These are phyloP conservation scores for Suhomyces bribrorum DNA, from an alignment of 1,139 yeast species.

Conservation along the genomic window DNA sequence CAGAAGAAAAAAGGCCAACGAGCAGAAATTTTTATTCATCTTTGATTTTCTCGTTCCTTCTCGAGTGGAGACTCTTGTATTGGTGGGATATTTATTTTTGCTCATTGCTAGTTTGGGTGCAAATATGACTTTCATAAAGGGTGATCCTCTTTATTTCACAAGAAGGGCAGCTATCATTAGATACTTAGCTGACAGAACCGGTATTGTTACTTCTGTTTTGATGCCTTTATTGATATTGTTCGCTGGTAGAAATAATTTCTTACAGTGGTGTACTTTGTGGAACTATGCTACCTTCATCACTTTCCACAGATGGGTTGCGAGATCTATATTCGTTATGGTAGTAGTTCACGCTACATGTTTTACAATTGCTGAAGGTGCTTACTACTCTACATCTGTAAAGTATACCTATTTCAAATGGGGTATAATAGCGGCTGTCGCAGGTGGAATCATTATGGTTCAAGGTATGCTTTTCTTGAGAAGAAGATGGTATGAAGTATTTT, in stretches of 20 bases:
- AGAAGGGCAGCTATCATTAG: slow-evolving; percentile 12
- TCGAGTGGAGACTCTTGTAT: slow-evolving; percentile 23
- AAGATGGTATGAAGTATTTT: slow-evolving; percentile 45
- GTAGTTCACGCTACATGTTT: slow-evolving; percentile 43
- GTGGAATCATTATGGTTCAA: slow-evolving; percentile 26
- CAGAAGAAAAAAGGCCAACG: slow-evolving; percentile 25
- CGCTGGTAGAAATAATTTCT: slow-evolving; percentile 44
- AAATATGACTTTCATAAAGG: slow-evolving; percentile 6
- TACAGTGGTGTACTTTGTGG: slow-evolving; percentile 42
- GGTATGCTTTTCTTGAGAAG: slow-evolving; percentile 30
- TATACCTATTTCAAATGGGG: slow-evolving; percentile 31
- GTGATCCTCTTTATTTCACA: slow-evolving; percentile 10
- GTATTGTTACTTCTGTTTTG: slow-evolving; percentile 26
- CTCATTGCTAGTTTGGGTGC: slow-evolving; percentile 15
- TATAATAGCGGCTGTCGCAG: slow-evolving; percentile 30
- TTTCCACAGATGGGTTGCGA: slow-evolving; percentile 40
- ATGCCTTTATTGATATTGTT: slow-evolving; percentile 30
- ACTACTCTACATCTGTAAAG: slow-evolving; percentile 12
- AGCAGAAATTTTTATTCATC: slow-evolving; percentile 27
- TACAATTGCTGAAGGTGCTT: slow-evolving; percentile 14
- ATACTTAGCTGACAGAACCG: slow-evolving; percentile 31
- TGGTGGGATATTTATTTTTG: slow-evolving; percentile 16
- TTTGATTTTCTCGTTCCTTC: slow-evolving; percentile 24
- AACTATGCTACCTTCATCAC: slow-evolving; percentile 34
- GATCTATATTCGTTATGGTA: slow-evolving; percentile 28